phyloP scores from a whole-genome alignment of 164 flowering plant species.

The Buxus sempervirens region DNA sequence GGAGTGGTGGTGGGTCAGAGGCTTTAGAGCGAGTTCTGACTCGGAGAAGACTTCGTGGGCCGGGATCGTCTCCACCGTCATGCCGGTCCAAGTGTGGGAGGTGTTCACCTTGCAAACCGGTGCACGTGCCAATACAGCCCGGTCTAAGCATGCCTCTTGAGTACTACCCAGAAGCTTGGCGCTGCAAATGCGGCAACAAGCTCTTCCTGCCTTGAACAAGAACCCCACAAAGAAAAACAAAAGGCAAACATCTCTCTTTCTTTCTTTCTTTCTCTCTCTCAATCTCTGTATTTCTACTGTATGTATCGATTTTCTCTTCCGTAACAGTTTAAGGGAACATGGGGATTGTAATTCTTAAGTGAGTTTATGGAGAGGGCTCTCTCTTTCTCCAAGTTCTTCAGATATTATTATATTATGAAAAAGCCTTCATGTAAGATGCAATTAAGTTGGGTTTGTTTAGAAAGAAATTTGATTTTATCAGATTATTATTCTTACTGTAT shows the following conservation, averaged over 20 bases:
- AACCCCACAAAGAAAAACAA: constrained; percentile 1
- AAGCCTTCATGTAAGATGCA: neutral
- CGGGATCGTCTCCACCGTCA: constrained; percentile 84
- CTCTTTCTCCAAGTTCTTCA: constrained; percentile 10
- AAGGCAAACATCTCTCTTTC: neutral
- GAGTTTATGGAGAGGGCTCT: constrained; percentile 8
- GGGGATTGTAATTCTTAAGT: constrained; percentile 26
- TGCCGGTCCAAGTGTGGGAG: constrained; percentile 78
- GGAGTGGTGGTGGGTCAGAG: neutral
- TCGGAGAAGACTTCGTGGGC: constrained; percentile 43
- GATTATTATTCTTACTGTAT: too few relatives aligned
- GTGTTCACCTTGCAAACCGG: constrained; percentile 74
- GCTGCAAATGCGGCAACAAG: constrained; percentile 86
- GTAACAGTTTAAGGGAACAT: constrained; percentile 19
- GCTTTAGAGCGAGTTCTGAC: constrained; percentile 21
- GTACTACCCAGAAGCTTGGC: constrained; percentile 98
- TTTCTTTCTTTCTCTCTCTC: neutral
- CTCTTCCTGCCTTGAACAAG: constrained; percentile 62
- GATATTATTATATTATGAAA: neutral
- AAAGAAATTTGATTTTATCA: too few relatives aligned
- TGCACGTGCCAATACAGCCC: constrained; percentile 75
- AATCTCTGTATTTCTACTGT: constrained; percentile 1
- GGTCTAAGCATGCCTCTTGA: constrained; percentile 66
- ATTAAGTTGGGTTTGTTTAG: too few relatives aligned
- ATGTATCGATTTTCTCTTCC: constrained; percentile 13